Evolutionary conservation across 1,284 basidiomycete genomes (phyloP), one percentile per base, ranked within the genome.

Genomic region (Amylostereum areolatum): DNA sequence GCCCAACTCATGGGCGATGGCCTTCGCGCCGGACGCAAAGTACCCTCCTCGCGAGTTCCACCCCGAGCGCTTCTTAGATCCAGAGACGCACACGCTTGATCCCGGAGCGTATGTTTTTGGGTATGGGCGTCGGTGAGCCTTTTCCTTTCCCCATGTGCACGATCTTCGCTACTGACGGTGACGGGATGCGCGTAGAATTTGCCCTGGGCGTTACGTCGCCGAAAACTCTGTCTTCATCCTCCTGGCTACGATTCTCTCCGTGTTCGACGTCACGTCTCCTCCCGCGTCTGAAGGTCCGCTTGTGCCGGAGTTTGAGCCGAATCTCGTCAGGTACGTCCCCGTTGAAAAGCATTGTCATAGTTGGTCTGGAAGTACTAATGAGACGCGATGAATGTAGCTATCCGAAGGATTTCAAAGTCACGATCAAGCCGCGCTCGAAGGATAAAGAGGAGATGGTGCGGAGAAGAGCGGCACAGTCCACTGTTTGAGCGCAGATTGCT

Each of bases 371-470:
- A n/a, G n/a, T n/a, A n/a, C n/a, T n/a, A n/a, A n/a, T n/a, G n/a
- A n/a, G n/a, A n/a, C n/a, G n/a, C n/a, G n/a, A n/a, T n/a, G n/a
- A n/a, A n/a, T n/a, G n/a, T n/a, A n/a, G n/a, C n/a, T 54, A 56
- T 41, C 55, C 55, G 5, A 37, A 37, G 10, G 48, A 48, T 12
- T 56, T 56, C 30, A 45, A 47, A 6, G 55, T 51, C 39, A 47
- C 50, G 25, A 55, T 56, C 45, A 55, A 49, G 42, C 51, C 54
- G 25, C 49, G 55, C 25, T 56, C 55, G 4, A 34, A 18, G 43
- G 12, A 32, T 18, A 30, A 48, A 40, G 44, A 42, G n/a, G n/a
- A n/a, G n/a, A n/a, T n/a, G n/a, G n/a, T n/a, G n/a, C n/a, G n/a
- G n/a, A n/a, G n/a, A n/a, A n/a, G n/a, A n/a, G n/a, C n/a, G n/a